A percentile compares a stretch with the other conserved stretches of the same genome.
phyloP scores from a whole-genome alignment of 129 eudicot genomes.

The Tagetes erecta region DNA sequence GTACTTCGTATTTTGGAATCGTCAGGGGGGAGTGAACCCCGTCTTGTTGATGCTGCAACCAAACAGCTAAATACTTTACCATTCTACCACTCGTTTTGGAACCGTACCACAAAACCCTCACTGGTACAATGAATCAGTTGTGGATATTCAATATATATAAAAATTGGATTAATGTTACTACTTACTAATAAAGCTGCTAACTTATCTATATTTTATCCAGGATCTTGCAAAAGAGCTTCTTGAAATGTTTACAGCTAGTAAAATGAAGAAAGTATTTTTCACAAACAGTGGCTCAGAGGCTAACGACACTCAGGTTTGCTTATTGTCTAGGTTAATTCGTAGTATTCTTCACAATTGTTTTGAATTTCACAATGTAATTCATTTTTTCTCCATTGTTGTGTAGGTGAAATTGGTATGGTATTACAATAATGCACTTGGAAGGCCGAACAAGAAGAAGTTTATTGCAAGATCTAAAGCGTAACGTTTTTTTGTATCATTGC shows the following conservation, averaged over 20 bases:
- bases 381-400: constrained; percentile 30
- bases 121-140: constrained; percentile 45
- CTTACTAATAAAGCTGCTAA: neutral
- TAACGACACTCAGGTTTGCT: constrained; percentile 81
- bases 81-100: constrained; percentile 95
- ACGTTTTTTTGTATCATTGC: constrained; percentile 3
- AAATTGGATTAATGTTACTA: neutral
- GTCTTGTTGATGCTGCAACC: constrained; percentile 79
- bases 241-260: constrained; percentile 64
- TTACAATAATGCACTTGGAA: constrained; percentile 92
- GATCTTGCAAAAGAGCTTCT: constrained; percentile 85
- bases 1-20: constrained; percentile 3
- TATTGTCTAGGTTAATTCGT: constrained; percentile 4
- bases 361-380: neutral
- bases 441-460: constrained; percentile 88
- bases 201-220: constrained; percentile 34
- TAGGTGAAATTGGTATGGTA: constrained; percentile 98
- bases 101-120: constrained; percentile 82
- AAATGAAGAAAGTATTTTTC: constrained; percentile 88
- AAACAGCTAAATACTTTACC: constrained; percentile 82
- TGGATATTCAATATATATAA: neutral
- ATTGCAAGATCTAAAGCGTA: constrained; percentile 90
- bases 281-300: constrained; percentile 95
- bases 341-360: neutral
- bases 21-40: constrained; percentile 89